A percentile compares a stretch with the other conserved stretches of the same genome.
These are phyloP conservation scores for Plicaturopsis crispa DNA, from an alignment of 768 basidiomycete species.

Conservation along the genomic window DNA sequence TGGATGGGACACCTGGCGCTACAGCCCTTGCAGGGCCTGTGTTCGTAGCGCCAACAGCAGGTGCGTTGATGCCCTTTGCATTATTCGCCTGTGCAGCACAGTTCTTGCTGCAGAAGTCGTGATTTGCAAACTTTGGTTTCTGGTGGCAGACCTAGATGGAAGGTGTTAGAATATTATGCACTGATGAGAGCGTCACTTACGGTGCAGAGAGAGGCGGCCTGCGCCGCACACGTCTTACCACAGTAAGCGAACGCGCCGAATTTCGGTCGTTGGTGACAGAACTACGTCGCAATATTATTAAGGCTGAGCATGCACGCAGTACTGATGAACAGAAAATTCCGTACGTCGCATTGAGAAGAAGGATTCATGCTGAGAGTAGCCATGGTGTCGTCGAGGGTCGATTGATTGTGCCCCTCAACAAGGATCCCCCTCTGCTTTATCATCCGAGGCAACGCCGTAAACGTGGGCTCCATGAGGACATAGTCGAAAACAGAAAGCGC, in stretches of 20 bases:
- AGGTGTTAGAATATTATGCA: conserved; percentile 7
- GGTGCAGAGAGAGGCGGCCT: background rate
- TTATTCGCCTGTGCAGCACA: conserved; percentile 44
- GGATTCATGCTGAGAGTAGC: too few relatives aligned
- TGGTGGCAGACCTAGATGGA: conserved; percentile 43
- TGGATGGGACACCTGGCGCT: background rate
- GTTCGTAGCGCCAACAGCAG: background rate
- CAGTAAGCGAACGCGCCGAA: conserved; percentile 38
- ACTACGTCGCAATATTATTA: too few relatives aligned
- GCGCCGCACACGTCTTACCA: conserved; percentile 45
- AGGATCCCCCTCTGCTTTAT: too few relatives aligned
- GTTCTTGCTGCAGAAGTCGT: conserved; percentile 59
- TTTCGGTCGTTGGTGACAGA: conserved; percentile 43
- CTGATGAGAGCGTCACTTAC: conserved; percentile 1
- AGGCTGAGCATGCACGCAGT: too few relatives aligned
- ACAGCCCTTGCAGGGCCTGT: background rate
- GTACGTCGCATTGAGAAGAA: too few relatives aligned
- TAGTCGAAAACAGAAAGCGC: too few relatives aligned
- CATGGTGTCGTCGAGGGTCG: too few relatives aligned
- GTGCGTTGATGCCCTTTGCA: background rate
- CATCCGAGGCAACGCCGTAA: too few relatives aligned
- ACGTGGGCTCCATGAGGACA: too few relatives aligned
- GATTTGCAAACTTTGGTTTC: conserved; percentile 51
- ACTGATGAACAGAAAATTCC: too few relatives aligned
- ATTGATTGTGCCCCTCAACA: too few relatives aligned